These are phyloP conservation scores for Metschnikowia matae DNA, from an alignment of 805 yeast species.

Conservation along the genomic window DNA sequence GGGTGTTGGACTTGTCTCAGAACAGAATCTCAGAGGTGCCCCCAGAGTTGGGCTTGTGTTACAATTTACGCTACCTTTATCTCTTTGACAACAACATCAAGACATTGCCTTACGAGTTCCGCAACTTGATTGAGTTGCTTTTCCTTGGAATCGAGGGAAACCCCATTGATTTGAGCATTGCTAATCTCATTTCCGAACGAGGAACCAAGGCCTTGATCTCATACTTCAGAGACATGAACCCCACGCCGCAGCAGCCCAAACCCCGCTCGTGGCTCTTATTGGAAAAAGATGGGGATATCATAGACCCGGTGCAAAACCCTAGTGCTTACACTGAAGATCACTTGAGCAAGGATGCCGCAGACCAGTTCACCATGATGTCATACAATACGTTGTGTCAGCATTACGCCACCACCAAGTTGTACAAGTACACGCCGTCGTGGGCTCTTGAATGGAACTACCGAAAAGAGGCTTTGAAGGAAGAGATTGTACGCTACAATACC, in stretches of 20 bases:
- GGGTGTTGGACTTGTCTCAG: conserved; percentile 81
- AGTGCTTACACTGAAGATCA: conserved; percentile 30
- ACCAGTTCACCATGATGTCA: conserved; percentile 70
- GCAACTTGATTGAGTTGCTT: conserved; percentile 76
- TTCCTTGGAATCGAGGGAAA: conserved; percentile 94
- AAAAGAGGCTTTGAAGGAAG: conserved; percentile 68
- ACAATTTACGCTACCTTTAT: conserved; percentile 73
- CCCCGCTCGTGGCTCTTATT: conserved; percentile 82
- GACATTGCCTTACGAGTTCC: conserved; percentile 78
- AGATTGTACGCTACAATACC: conserved; percentile 58
- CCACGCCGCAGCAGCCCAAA: conserved; percentile 58
- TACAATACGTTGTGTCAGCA: conserved; percentile 94
- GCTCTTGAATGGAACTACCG: conserved; percentile 93
- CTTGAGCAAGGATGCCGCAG: conserved; percentile 21
- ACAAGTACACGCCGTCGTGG: conserved; percentile 95
- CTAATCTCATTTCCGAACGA: conserved; percentile 66
- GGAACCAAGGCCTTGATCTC: conserved; percentile 83
- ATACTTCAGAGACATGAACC: conserved; percentile 78
- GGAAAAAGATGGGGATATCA: conserved; percentile 69
- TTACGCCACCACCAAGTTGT: conserved; percentile 89
- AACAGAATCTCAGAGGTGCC: conserved; percentile 75
- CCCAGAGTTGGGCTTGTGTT: conserved; percentile 76
- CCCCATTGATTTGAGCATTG: conserved; percentile 62
- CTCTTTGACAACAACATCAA: conserved; percentile 81
- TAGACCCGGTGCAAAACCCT: conserved; percentile 30